Evolutionary conservation across 805 yeast species (phyloP), one percentile per base, ranked within the genome.

Genomic region (Schizosaccharomyces octosporus): DNA sequence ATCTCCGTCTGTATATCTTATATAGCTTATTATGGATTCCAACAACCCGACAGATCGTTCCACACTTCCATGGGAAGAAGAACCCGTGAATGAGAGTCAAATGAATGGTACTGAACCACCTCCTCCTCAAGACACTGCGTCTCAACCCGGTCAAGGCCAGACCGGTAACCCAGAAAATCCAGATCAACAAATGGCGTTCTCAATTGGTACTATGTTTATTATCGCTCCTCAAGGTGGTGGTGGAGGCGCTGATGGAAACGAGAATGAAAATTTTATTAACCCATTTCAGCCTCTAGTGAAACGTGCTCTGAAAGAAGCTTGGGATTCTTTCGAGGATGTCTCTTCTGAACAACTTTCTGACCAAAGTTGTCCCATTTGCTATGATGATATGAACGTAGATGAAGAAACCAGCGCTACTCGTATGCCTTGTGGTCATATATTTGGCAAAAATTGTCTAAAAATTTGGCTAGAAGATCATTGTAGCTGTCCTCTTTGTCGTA

Each of bases 401-500:
- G 62, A 48, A n/a, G 59, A n/a, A 29, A 51, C 93, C 69, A 70
- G 76, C 3, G 84, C 96, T 0, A 75, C 85, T 0, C 73, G 78
- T 63, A 75, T 90, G 78, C 93, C 95, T 0, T 90, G 98, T 70
- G 81, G 81, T 7, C 98, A 90, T 68, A 69, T 81, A 0, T 90
- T 93, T 74, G 97, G 98, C 5, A 77, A 82, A 64, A 78, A 80
- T n/a, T 90, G 98, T 73, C 74, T 88, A 29, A 79, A 76, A 63
- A 86, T 84, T 66, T 90, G 98, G 98, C 78, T 90, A 60, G 78
- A 77, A 63, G 73, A 79, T 29, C 82, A 84, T 66, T 78, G 80
- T 39, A 80, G 87, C 1, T 89, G 97, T 69, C 98, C 98, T 0
- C 72, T 90, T 59, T 90, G 98, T 69, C 80, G 97, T 11, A 21